Percentiles rank a stretch among this genome's conserved stretches.
Conservation (phyloP, 371 early-diverging fungal genomes). For the Mucor plumbeus region DNA sequence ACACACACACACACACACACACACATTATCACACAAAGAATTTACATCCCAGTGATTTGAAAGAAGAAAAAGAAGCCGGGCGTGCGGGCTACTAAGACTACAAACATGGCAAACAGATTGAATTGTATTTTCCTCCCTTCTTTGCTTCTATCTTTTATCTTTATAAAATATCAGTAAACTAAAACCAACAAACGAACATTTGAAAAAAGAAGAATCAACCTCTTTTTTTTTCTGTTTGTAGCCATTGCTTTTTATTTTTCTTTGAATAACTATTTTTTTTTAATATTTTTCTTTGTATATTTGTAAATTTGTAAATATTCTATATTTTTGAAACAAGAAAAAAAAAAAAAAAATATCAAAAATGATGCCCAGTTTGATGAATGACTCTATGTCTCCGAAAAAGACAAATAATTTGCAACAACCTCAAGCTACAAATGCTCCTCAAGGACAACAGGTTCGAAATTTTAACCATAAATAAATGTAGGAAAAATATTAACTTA, state of each 20-base stretch:
- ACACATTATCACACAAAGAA: no score
- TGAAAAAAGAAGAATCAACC: background rate
- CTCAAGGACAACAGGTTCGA: slow-evolving; percentile 22
- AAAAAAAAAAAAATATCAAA: slow-evolving; percentile 16
- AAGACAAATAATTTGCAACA: slow-evolving; percentile 13
- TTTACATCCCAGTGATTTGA: no score
- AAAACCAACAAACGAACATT: no score
- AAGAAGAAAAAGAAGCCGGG: background rate
- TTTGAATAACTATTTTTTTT: no score
- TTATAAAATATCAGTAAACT: background rate
- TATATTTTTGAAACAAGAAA: slow-evolving; percentile 12
- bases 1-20: no score
- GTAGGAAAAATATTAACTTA: background rate
- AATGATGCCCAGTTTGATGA: slow-evolving; percentile 25
- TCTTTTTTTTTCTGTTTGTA: slow-evolving; percentile 1
- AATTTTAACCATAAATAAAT: background rate
- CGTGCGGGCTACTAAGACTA: background rate
- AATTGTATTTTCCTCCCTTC: background rate
- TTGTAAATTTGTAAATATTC: slow-evolving; percentile 24
- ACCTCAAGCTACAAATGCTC: slow-evolving; percentile 18
- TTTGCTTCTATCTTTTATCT: background rate
- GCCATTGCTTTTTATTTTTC: slow-evolving; percentile 1
- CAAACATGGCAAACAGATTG: background rate
- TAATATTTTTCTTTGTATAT: slow-evolving; percentile 7
- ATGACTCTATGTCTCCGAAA: slow-evolving; percentile 16